Base-by-base conservation (phyloP, 169 alveolate species). In the Blepharisma undulans region DNA sequence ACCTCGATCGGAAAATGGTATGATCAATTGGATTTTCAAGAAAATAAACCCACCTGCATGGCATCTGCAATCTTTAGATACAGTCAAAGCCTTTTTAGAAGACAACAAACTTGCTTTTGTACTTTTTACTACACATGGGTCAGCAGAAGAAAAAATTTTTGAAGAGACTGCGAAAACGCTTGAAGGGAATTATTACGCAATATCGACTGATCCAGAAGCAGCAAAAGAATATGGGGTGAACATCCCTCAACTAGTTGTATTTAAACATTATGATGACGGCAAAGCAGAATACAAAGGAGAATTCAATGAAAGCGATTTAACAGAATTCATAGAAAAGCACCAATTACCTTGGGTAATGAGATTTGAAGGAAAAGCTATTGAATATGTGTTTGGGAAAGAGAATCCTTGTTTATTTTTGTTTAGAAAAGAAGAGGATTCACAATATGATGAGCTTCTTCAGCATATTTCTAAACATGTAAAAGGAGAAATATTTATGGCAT, bases 1-100 rank as follows among this genome's bases (percentile, higher is more conserved):
- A 77, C 96, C 95, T 71, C 90, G 95, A 82, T 94, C 89, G 59
- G 93, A 93, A 33, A 60, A 77, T n/a, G 96, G 94, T n/a, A 92
- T 95, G 33, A 29, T 93, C 32, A 84, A 90, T 29, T 95, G 96
- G 96, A 33, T 92, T 32, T 71, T 76, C 48, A 92, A 85, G 90
- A 92, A 89, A 92, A 84, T 94, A 25, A 91, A 85, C 84, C 89
- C 89, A 12, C 32, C 77, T 34, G 82, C 72, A 61, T 16, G 16
- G n/a, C 29, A 22, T 4, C 8, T 71, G 7, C 8, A 66, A 25
- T 25, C 82, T 48, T 21, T 25, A 25, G 61, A 25, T 0, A 14
- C 6, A 6, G 66, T 71, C 6, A 48, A 86, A 60, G 29, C 5
- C 21, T 82, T 30, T 25, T 21, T 34, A 7, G 60, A 8, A 7